Evolutionary conservation across 768 basidiomycete species (phyloP).

Genomic region (Macrocybe gigantea): DNA sequence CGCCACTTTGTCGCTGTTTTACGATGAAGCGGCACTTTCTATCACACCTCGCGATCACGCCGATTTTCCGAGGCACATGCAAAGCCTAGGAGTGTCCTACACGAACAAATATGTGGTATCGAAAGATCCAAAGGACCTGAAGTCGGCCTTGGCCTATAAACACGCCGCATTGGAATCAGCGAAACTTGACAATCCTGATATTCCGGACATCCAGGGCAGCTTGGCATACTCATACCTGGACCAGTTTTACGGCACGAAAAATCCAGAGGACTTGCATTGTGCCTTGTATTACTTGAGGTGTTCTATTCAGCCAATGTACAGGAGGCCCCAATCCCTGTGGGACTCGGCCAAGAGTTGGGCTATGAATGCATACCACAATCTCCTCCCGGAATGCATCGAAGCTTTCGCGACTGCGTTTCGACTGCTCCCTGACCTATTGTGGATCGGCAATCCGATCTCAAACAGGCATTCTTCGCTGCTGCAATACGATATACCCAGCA

Average conservation of each 20-base stretch:
- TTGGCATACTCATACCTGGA: not conserved
- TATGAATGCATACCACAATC: not conserved
- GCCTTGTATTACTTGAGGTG: not conserved
- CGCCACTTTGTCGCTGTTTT: not conserved
- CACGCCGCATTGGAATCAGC: not conserved
- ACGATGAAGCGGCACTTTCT: not conserved
- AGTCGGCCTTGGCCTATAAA: not conserved
- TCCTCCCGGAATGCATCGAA: not conserved
- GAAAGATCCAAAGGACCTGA: not conserved
- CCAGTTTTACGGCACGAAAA: not conserved
- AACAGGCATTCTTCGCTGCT: not conserved
- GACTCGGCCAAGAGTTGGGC: not conserved
- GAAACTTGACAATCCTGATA: not conserved
- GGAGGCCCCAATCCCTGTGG: conserved; percentile 1
- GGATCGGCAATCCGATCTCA: not conserved
- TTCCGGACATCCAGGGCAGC: not conserved
- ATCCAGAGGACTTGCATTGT: conserved; percentile 1
- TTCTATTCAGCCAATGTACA: conserved; percentile 6
- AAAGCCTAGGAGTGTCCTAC: not conserved
- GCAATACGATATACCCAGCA: not conserved
- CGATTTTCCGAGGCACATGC: not conserved
- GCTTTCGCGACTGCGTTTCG: not conserved
- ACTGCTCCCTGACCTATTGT: not conserved
- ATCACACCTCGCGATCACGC: not conserved
- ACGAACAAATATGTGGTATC: not conserved